phyloP scores from a whole-genome alignment of 805 yeast genomes.

The Metschnikowia cerradonensis region DNA sequence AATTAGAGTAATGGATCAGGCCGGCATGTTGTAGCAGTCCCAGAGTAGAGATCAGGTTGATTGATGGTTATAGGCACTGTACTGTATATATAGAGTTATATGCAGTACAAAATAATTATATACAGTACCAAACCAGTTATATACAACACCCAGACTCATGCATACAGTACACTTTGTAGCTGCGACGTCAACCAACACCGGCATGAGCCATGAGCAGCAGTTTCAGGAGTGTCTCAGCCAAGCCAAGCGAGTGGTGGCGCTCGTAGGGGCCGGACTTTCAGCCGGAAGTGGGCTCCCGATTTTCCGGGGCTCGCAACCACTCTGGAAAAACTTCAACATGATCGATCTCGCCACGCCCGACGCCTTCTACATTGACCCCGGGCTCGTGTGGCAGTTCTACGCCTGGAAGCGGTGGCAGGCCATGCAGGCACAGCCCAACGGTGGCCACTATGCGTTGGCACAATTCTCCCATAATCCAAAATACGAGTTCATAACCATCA shows the following conservation, averaged over 20 bases:
- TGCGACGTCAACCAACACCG: background rate
- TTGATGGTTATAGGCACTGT: too few species aligned
- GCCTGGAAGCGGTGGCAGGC: slow-evolving; percentile 65
- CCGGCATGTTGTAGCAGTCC: too few species aligned
- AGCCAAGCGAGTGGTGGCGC: slow-evolving; percentile 51
- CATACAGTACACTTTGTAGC: too few species aligned
- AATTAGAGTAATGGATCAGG: too few species aligned
- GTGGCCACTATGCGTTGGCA: slow-evolving; percentile 69
- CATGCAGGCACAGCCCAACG: slow-evolving; percentile 63
- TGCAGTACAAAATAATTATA: too few species aligned
- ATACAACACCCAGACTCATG: too few species aligned
- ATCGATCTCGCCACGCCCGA: slow-evolving; percentile 90
- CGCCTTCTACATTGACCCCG: slow-evolving; percentile 79
- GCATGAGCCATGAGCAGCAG: slow-evolving; percentile 11
- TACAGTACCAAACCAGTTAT: too few species aligned
- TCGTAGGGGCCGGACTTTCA: slow-evolving; percentile 82
- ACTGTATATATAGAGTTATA: too few species aligned
- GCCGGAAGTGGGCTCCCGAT: slow-evolving; percentile 75
- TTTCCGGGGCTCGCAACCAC: slow-evolving; percentile 66
- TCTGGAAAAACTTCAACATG: slow-evolving; percentile 74
- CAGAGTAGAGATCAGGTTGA: too few species aligned
- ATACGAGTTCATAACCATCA: slow-evolving; percentile 55
- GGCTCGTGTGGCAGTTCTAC: slow-evolving; percentile 87
- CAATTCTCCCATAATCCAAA: slow-evolving; percentile 42
- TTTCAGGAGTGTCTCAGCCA: slow-evolving; percentile 49